Evolutionary conservation across 768 basidiomycete genomes (phyloP), one percentile per base, ranked within the genome.

Genomic region (Tricholoma hemisulphureum): DNA sequence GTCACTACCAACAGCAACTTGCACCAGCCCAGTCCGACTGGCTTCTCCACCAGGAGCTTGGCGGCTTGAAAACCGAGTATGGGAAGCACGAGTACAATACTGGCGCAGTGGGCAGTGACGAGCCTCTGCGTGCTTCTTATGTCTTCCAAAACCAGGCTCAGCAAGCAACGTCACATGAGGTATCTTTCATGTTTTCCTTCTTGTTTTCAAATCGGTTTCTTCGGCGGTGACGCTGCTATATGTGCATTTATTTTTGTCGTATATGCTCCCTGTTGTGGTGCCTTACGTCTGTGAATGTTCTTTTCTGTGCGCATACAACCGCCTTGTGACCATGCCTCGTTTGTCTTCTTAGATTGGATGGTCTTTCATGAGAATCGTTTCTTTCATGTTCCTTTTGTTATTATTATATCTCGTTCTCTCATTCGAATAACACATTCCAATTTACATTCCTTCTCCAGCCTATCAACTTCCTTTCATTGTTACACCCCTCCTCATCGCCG

Each of bases 391-490:
- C n/a, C n/a, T n/a, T n/a, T n/a, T n/a, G n/a, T n/a, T n/a, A n/a
- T n/a, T n/a, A n/a, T n/a, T n/a, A n/a, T 34, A 11, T n/a, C 37
- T 18, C 37, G 8, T 37, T 37, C 37, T n/a, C 18, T 13, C 9
- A 13, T 14, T 37, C 11, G 3, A n/a, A 37, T 3, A n/a, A 37
- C 26, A 67, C 65, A 48, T 28, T 61, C 63, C 68, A 63, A 63
- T 61, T 56, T 56, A 28, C 53, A 20, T 21, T 53, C 10, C 53
- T 50, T 45, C 24, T 23, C 34, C 61, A 94, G 91, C 91, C 92
- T 14, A 92, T 94, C 77, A 94, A 94, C 72, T 94, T 93, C 70
- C 79, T 93, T 53, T 89, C 89, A 13, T 77, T 93, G 51, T 80
- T 94, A 51, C 91, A 93, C 64, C 92, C 92, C 1, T 90, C 91